Evolutionary conservation across 495 filamentous ascomycete species (phyloP).

Genomic region (Lepidopterella palustris): DNA sequence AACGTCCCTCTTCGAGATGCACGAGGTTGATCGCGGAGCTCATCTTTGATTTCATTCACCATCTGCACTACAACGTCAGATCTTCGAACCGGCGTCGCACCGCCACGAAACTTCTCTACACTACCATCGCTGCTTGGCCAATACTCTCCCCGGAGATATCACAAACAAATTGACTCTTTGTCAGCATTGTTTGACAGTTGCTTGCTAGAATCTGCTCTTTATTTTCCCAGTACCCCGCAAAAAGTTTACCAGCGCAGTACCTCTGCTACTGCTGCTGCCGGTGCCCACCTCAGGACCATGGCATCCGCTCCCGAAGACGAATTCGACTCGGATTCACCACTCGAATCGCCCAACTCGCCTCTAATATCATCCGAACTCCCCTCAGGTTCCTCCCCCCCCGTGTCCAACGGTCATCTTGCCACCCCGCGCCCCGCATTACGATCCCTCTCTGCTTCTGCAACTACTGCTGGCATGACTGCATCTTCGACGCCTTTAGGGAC

Average conservation of each 20-base stretch:
- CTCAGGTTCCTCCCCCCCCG: slow-evolving; percentile 1
- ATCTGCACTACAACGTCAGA: not conserved
- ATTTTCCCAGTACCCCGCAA: not conserved
- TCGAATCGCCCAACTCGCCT: slow-evolving; percentile 8
- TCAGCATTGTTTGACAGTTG: not conserved
- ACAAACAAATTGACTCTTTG: not conserved
- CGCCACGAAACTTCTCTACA: not conserved
- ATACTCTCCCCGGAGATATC: not conserved
- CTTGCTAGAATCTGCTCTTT: not conserved
- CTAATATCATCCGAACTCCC: slow-evolving; percentile 1
- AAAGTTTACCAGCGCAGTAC: not conserved
- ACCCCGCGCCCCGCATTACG: slow-evolving; percentile 15
- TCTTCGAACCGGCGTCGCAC: not conserved
- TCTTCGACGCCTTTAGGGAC: slow-evolving; percentile 77
- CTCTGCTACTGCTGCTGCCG: not conserved
- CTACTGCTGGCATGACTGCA: slow-evolving; percentile 50
- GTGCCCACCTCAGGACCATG: slow-evolving; percentile 2
- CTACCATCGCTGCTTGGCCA: not conserved
- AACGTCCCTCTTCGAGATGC: not conserved
- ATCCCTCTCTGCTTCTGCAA: slow-evolving; percentile 37
- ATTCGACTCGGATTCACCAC: slow-evolving; percentile 2
- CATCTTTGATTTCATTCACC: not conserved
- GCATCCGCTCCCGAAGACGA: slow-evolving; percentile 16
- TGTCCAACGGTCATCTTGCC: slow-evolving; percentile 6
- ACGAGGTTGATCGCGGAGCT: not conserved